These are phyloP conservation scores for Lobosporangium transversale DNA, from an alignment of 192 early-diverging fungal species.

Conservation along the genomic window DNA sequence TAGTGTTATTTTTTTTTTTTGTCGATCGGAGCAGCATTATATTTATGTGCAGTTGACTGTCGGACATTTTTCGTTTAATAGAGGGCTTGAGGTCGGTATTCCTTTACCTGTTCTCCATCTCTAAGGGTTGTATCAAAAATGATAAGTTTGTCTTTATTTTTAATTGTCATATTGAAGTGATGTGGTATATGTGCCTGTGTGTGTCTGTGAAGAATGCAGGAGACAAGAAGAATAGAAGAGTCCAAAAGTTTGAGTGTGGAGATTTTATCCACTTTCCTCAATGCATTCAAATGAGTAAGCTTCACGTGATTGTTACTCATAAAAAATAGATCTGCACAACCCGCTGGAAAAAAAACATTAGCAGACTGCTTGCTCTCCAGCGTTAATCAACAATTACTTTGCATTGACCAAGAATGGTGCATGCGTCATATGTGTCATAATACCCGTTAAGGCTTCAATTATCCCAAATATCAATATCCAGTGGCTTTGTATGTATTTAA, in stretches of 20 bases:
- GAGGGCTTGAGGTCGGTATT: too few species aligned
- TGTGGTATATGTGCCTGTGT: not conserved
- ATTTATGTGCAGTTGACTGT: too few species aligned
- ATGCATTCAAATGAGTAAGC: constrained; percentile 13
- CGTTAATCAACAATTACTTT: too few species aligned
- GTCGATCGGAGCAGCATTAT: not conserved
- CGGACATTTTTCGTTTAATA: too few species aligned
- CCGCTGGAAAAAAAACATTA: not conserved
- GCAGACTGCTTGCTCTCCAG: too few species aligned
- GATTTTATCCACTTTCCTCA: not conserved
- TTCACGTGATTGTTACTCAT: constrained; percentile 3
- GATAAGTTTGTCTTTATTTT: constrained; percentile 75
- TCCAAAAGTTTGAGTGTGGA: not conserved
- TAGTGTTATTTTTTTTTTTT: not conserved
- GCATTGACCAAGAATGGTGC: too few species aligned
- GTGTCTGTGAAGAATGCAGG: not conserved
- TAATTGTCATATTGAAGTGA: constrained; percentile 23
- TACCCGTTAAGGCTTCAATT: too few species aligned
- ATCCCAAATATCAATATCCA: too few species aligned
- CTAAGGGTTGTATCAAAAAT: constrained; percentile 97
- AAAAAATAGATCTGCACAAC: too few species aligned
- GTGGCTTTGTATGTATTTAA: too few species aligned
- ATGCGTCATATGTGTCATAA: constrained; percentile 8
- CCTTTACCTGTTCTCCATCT: constrained; percentile 97
- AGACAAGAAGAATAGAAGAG: not conserved